Percentiles rank a stretch among this genome's conserved stretches.
phyloP scores from a whole-genome alignment of 495 filamentous ascomycete species.

The Penicillium cataractarum region DNA sequence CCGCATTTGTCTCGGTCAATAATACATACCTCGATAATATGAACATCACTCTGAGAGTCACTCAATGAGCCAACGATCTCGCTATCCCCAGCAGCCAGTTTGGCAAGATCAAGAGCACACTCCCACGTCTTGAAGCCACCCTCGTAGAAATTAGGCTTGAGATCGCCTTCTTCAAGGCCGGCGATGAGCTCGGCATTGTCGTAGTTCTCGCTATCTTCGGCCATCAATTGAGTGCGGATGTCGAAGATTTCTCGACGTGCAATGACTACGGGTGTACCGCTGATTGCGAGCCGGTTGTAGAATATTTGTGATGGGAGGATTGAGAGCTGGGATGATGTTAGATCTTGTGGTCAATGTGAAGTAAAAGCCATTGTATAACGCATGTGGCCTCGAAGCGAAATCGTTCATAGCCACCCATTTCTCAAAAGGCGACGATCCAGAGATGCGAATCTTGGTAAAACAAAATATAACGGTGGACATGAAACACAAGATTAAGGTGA shows the following conservation, averaged over 20 bases:
- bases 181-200: conserved; percentile 50
- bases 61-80: conserved; percentile 17
- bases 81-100: conserved; percentile 44
- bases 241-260: conserved; percentile 92
- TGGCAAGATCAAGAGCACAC: conserved; percentile 85
- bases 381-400: neutral
- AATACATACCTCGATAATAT: conserved; percentile 74
- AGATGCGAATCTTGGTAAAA: neutral
- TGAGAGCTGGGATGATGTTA: conserved; percentile 59
- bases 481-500: neutral
- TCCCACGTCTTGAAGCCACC: conserved; percentile 99
- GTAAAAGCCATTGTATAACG: neutral
- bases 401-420: neutral
- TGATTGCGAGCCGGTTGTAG: conserved; percentile 65
- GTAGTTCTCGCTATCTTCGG: conserved; percentile 65
- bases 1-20: neutral
- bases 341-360: conserved; percentile 30
- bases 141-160: conserved; percentile 90
- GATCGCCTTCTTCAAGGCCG: conserved; percentile 77
- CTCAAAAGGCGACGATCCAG: neutral
- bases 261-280: conserved; percentile 52
- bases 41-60: conserved; percentile 45
- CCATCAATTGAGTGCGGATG: conserved; percentile 91
- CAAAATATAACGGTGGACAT: neutral
- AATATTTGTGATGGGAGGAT: conserved; percentile 78